Evolutionary conservation across 352 stramenopile species (phyloP).

Genomic region (Sclerospora graminicola): DNA sequence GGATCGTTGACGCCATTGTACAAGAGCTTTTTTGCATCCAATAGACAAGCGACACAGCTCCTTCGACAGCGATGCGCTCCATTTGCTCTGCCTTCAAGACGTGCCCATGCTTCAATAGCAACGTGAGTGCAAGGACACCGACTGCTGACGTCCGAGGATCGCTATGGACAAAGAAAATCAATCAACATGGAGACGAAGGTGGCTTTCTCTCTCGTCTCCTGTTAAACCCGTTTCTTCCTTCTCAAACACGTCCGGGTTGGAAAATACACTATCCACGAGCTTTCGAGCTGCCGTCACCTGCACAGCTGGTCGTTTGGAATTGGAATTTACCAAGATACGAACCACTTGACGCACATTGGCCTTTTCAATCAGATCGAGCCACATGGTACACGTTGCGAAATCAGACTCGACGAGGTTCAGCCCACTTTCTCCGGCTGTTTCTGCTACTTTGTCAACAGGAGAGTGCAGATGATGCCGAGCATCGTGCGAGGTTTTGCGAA

Average conservation of each 20-base stretch:
- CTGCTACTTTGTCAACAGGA: conserved; percentile 30
- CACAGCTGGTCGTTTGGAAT: conserved; percentile 39
- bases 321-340: conserved; percentile 39
- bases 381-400: conserved; percentile 74
- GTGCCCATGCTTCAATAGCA: conserved; percentile 58
- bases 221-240: conserved; percentile 41
- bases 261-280: conserved; percentile 74
- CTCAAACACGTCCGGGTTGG: conserved; percentile 38
- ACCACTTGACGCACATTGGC: conserved; percentile 52
- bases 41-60: conserved; percentile 59
- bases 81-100: conserved; percentile 43
- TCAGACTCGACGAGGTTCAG: conserved; percentile 70
- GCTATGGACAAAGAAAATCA: conserved; percentile 55
- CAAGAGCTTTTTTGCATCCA: conserved; percentile 81
- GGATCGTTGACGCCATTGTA: conserved; percentile 48
- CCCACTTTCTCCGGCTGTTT: conserved; percentile 60
- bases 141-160: conserved; percentile 67
- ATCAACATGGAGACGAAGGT: conserved; percentile 65
- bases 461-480: conserved; percentile 59
- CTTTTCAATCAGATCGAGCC: conserved; percentile 60
- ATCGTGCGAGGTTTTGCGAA: conserved; percentile 62
- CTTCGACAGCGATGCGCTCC: conserved; percentile 63
- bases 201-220: conserved; percentile 39
- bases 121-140: conserved; percentile 49
- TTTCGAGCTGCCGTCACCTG: conserved; percentile 61